phyloP scores from a whole-genome alignment of 805 yeast genomes.

The Torulaspora maleeae region DNA sequence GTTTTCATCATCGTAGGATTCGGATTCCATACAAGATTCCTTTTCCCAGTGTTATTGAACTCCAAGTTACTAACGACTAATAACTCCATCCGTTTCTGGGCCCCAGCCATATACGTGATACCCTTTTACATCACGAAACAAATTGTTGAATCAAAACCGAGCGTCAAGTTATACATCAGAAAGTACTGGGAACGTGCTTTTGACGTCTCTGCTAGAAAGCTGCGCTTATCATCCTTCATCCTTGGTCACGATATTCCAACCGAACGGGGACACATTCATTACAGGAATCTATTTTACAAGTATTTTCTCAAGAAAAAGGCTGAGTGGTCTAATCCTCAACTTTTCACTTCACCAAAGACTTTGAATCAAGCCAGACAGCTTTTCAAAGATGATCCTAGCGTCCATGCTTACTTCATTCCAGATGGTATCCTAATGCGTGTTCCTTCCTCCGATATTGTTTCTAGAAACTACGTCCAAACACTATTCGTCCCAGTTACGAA shows the following conservation, averaged over 20 bases:
- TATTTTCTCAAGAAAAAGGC: conserved; percentile 38
- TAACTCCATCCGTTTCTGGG: conserved; percentile 6
- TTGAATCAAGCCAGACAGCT: conserved; percentile 41
- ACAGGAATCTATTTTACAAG: conserved; percentile 46
- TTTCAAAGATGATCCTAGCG: conserved; percentile 41
- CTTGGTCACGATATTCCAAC: conserved; percentile 54
- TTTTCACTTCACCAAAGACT: conserved; percentile 51
- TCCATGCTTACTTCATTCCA: conserved; percentile 61
- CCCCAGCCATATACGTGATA: conserved; percentile 7
- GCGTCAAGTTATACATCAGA: conserved; percentile 38
- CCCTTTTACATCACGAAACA: conserved; percentile 20
- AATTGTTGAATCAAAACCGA: conserved; percentile 26
- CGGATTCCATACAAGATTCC: conserved; percentile 54
- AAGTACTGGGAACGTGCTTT: conserved; percentile 62
- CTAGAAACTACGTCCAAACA: conserved; percentile 56
- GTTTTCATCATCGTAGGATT: conserved; percentile 69
- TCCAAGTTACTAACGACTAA: conserved; percentile 20
- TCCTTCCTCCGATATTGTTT: conserved; percentile 75
- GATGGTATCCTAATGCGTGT: conserved; percentile 83
- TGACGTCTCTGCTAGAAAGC: conserved; percentile 46
- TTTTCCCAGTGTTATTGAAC: conserved; percentile 39
- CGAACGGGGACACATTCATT: conserved; percentile 66
- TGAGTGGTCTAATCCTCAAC: conserved; percentile 45
- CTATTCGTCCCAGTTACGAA: conserved; percentile 80
- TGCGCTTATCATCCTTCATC: conserved; percentile 80